Conservation (phyloP, 208 protist species). For the Acanthamoeba comandoni region DNA sequence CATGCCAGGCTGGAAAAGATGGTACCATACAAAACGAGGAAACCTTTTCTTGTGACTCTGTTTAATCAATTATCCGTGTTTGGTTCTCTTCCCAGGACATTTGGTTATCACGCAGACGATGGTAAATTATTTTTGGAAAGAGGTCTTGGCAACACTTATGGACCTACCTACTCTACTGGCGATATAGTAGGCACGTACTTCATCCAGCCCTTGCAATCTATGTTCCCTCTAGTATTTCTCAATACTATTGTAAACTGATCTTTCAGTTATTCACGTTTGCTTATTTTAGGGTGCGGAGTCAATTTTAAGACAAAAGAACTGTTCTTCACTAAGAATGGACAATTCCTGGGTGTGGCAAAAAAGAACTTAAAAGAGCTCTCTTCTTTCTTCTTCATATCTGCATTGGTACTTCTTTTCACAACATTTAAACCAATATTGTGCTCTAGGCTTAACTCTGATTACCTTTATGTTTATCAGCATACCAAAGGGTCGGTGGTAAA, state of each 20-base stretch:
- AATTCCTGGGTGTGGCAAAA: slow-evolving; percentile 47
- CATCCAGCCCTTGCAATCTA: not conserved
- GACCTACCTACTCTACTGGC: slow-evolving; percentile 50
- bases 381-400: too few relatives aligned
- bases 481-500: too few relatives aligned
- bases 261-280: not conserved
- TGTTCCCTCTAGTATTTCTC: not conserved
- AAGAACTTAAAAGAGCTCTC: too few relatives aligned
- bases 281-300: slow-evolving; percentile 26
- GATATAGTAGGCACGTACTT: slow-evolving; percentile 21
- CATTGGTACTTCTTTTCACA: too few relatives aligned
- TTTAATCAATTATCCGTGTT: too few relatives aligned
- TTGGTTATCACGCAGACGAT: slow-evolving; percentile 68
- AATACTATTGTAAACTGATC: not conserved
- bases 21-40: not conserved
- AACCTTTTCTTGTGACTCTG: not conserved
- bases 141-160: slow-evolving; percentile 36
- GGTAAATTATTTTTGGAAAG: slow-evolving; percentile 24
- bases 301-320: slow-evolving; percentile 17
- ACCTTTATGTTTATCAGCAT: too few relatives aligned
- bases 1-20: slow-evolving; percentile 33
- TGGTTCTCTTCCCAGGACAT: not conserved
- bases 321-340: slow-evolving; percentile 74
- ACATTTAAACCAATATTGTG: too few relatives aligned
- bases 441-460: too few relatives aligned